Evolutionary conservation across 1,284 basidiomycete species (phyloP).

Genomic region (Pseudozyma thailandica): DNA sequence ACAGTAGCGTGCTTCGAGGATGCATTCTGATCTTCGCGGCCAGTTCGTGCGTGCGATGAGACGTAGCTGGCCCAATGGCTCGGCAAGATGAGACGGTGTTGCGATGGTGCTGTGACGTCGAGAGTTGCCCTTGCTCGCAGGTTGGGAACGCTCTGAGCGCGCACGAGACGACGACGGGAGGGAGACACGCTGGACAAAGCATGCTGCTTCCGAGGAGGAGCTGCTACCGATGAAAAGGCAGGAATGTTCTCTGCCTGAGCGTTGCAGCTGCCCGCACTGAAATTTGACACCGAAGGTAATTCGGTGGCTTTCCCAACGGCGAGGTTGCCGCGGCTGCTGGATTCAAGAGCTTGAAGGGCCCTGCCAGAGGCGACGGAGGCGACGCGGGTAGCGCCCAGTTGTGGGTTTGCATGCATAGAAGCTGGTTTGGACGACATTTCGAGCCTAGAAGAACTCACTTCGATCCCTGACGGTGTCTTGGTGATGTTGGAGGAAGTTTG

Average conservation of each 20-base stretch:
- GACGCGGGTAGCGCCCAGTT: no score
- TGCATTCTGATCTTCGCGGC: conserved; percentile 11
- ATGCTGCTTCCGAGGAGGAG: conserved; percentile 23
- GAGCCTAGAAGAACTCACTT: background rate
- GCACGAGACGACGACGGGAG: conserved; percentile 27
- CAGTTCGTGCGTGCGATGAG: conserved; percentile 19
- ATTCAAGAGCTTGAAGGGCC: conserved; percentile 3
- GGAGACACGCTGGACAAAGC: background rate
- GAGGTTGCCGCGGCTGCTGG: conserved; percentile 1
- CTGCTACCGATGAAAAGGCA: conserved; percentile 8
- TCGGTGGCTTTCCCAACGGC: background rate
- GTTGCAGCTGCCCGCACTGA: conserved; percentile 1
- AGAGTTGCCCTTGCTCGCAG: conserved; percentile 44
- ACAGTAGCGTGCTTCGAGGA: conserved; percentile 1
- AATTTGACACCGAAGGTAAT: no score
- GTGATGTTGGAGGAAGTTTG: background rate
- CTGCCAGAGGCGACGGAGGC: background rate
- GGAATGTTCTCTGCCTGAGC: background rate
- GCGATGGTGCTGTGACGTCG: conserved; percentile 30
- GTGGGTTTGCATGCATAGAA: no score
- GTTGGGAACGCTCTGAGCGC: conserved; percentile 51
- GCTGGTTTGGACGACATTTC: no score
- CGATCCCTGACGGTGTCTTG: background rate
- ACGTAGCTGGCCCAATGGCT: conserved; percentile 38
- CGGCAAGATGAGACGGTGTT: conserved; percentile 44